Conservation (phyloP, 2,329 filamentous ascomycete species). For the Calonectria montana region DNA sequence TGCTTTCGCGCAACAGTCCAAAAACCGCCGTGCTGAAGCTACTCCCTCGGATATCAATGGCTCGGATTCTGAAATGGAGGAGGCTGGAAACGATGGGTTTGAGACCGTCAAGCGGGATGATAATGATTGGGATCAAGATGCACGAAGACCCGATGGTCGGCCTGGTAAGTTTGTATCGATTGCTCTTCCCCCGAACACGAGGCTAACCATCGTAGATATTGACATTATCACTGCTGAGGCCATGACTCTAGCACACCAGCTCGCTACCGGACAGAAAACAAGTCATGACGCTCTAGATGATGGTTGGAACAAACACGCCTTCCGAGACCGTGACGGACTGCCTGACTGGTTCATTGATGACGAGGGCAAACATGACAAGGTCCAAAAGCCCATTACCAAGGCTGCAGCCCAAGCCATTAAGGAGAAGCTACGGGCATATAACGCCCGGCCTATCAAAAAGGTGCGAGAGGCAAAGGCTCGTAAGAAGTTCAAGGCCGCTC, state of each 20-base stretch:
- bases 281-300: conserved; percentile 87
- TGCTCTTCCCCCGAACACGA: background rate
- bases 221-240: conserved; percentile 99
- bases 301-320: conserved; percentile 90
- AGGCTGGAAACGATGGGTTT: conserved; percentile 62
- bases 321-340: conserved; percentile 90
- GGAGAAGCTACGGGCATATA: conserved; percentile 91
- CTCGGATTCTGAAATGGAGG: conserved; percentile 48
- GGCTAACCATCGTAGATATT: conserved; percentile 69
- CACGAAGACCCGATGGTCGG: conserved; percentile 71
- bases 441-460: conserved; percentile 98
- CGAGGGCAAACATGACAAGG: conserved; percentile 84
- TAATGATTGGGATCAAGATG: conserved; percentile 75
- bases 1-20: conserved; percentile 39
- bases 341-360: conserved; percentile 99
- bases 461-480: conserved; percentile 95
- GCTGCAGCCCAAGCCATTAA: conserved; percentile 92
- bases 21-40: conserved; percentile 40
- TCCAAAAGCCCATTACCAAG: conserved; percentile 89
- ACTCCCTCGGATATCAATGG: conserved; percentile 38
- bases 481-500: conserved; percentile 96
- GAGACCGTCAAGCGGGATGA: conserved; percentile 68
- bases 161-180: conserved; percentile 58
- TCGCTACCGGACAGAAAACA: conserved; percentile 87
- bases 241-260: conserved; percentile 94